These are phyloP conservation scores for Medicago ruthenica DNA, from an alignment of 306 rosid species.

Conservation along the genomic window DNA sequence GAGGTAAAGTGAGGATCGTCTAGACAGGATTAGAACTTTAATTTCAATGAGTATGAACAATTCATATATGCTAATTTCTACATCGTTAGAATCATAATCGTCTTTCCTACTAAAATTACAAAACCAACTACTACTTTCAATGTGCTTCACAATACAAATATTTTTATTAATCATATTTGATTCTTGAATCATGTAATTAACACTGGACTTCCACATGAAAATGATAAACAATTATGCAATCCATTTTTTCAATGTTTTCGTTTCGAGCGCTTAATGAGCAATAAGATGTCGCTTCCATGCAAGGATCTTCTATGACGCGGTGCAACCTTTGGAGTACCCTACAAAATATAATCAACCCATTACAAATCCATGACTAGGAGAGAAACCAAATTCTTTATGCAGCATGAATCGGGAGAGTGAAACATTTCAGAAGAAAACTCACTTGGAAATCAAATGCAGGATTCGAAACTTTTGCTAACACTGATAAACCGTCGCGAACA, in stretches of 20 bases:
- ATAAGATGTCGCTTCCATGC: conserved; percentile 63
- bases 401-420: conserved; percentile 16
- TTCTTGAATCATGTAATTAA: conserved; percentile 23
- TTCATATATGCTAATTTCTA: too few species aligned
- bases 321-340: conserved; percentile 58
- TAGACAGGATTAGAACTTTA: too few species aligned
- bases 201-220: background rate
- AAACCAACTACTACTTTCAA: background rate
- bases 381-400: conserved; percentile 28
- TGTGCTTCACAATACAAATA: conserved; percentile 23
- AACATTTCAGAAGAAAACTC: conserved; percentile 28
- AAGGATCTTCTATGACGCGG: conserved; percentile 66
- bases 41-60: background rate
- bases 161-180: background rate
- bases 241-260: conserved; percentile 35
- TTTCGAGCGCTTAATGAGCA: conserved; percentile 63
- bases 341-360: conserved; percentile 44
- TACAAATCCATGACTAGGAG: background rate
- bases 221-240: background rate
- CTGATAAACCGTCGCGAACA: conserved; percentile 60
- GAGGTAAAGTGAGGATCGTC: too few species aligned
- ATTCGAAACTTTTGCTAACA: conserved; percentile 61
- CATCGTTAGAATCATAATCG: too few species aligned
- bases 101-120: too few species aligned
- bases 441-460: conserved; percentile 83